A percentile compares a stretch with the other conserved stretches of the same genome.
phyloP scores from a whole-genome alignment of 2,329 filamentous ascomycete species.

The Hymenoscyphus linearis region DNA sequence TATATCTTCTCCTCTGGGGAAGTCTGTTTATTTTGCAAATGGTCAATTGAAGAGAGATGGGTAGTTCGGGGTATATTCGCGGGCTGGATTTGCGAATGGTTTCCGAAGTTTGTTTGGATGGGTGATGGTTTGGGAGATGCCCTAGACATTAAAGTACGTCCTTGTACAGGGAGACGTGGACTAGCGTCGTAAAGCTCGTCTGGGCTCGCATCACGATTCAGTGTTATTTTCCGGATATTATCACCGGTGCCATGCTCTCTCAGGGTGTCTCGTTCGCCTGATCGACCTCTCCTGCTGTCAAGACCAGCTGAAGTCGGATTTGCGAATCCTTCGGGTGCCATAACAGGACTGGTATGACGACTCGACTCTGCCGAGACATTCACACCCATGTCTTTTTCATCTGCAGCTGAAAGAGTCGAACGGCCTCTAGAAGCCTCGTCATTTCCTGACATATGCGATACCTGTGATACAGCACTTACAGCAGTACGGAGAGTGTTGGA shows the following conservation, averaged over 20 bases:
- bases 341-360: background rate
- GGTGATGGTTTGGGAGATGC: background rate
- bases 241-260: background rate
- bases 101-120: slow-evolving; percentile 1
- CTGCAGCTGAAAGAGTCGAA: background rate
- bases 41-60: background rate
- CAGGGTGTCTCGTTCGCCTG: slow-evolving; percentile 3
- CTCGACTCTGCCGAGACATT: background rate
- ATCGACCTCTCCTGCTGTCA: background rate
- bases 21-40: background rate
- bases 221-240: background rate
- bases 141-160: background rate
- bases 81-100: background rate
- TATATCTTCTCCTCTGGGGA: background rate
- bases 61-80: background rate
- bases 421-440: background rate
- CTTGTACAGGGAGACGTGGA: slow-evolving; percentile 23
- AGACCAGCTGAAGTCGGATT: background rate
- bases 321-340: background rate
- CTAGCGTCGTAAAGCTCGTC: slow-evolving; percentile 36
- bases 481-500: slow-evolving; percentile 23
- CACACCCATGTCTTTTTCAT: slow-evolving; percentile 7
- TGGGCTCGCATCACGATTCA: slow-evolving; percentile 3
- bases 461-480: slow-evolving; percentile 16
- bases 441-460: slow-evolving; percentile 2